Percentiles rank a stretch among this genome's conserved stretches.
These are phyloP conservation scores for Neonectria magnoliae DNA, from an alignment of 2,329 filamentous ascomycete genomes.

Conservation along the genomic window DNA sequence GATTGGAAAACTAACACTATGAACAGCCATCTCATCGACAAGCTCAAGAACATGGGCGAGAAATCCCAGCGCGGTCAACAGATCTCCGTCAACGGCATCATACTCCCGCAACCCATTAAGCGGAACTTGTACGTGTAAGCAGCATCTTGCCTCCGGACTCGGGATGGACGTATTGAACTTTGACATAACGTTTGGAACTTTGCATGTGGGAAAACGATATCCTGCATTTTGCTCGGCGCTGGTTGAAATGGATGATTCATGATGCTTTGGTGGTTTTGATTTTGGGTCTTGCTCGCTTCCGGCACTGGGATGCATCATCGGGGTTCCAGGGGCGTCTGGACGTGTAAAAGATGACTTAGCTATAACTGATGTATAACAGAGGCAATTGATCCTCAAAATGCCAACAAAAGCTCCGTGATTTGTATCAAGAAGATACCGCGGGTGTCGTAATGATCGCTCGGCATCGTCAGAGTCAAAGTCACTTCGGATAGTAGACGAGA, in stretches of 20 bases:
- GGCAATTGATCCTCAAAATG: neutral
- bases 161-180: neutral
- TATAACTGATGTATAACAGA: neutral
- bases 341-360: neutral
- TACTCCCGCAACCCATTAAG: slow-evolving; percentile 58
- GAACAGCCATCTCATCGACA: slow-evolving; percentile 64
- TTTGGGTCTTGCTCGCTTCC: neutral
- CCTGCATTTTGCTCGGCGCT: slow-evolving; percentile 31
- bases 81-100: slow-evolving; percentile 44
- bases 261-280: neutral
- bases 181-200: slow-evolving; percentile 12
- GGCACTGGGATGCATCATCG: neutral
- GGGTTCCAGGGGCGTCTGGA: neutral
- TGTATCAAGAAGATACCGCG: neutral
- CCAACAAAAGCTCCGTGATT: neutral
- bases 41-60: slow-evolving; percentile 60
- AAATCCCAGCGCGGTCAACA: slow-evolving; percentile 48
- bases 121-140: slow-evolving; percentile 45
- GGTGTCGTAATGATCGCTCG: neutral
- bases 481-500: too few species aligned
- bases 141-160: neutral
- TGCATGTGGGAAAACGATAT: slow-evolving; percentile 28
- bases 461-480: neutral
- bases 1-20: slow-evolving; percentile 45
- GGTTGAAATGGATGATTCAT: slow-evolving; percentile 10